Evolutionary conservation across 768 basidiomycete genomes (phyloP), one percentile per base, ranked within the genome.

Genomic region (Roridomyces roridus): DNA sequence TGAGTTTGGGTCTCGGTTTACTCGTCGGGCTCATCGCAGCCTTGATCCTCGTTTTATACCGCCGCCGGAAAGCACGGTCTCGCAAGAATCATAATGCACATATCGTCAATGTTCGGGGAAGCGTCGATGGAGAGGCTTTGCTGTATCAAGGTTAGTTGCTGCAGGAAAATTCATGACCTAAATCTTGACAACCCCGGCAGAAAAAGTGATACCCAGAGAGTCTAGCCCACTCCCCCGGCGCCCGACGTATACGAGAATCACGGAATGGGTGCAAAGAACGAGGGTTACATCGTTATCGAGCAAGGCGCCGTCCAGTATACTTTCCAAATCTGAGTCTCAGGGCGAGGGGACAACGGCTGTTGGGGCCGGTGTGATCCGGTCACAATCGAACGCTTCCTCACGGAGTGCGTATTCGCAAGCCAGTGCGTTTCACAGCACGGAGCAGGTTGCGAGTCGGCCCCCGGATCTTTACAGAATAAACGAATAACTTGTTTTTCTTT

Each of bases 391-490:
- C 20, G 58, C 37, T 6, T 59, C 58, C 4, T 59, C 58, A 8
- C 47, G 42, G n/a, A 59, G 58, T 35, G 37, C 47, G 17, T 59
- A 59, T 40, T 59, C 58, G 15, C 58, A 59, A 31, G 52, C 52
- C 26, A 59, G 58, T 40, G 51, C 51, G 15, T 8, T 28, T 17
- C 50, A 1, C 21, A 21, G 40, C 23, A 39, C 46, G 11, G 18
- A 24, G 17, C 35, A 40, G 25, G 50, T 46, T 8, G 46, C 28
- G 18, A 49, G 57, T 52, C 57, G 57, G 21, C 57, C 57, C 14
- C 51, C 57, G 9, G 24, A 47, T 35, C 23, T 59, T 35, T 23
- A 53, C n/a, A 59, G 18, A 34, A 59, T 59, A 28, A 48, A 43
- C 46, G 57, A 59, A 36, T 52, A 59, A 39, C 31, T 8, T 39